phyloP scores from a whole-genome alignment of 2,329 filamentous ascomycete species.

The Colletotrichum sp. region DNA sequence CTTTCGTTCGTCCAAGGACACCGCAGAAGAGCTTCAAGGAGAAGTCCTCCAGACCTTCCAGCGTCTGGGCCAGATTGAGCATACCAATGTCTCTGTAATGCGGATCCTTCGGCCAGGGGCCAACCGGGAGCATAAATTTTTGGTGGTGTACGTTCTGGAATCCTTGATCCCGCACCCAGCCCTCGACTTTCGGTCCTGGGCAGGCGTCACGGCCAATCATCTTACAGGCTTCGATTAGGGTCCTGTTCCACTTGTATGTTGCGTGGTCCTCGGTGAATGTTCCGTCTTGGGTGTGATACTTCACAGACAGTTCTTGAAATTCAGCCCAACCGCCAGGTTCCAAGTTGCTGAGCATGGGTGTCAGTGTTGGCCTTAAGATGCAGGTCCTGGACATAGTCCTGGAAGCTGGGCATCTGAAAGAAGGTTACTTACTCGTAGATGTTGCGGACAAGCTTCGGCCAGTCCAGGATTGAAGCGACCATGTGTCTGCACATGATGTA shows the following conservation, averaged over 20 bases:
- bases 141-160: conserved; percentile 33
- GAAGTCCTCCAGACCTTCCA: background rate
- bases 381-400: background rate
- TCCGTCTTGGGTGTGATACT: background rate
- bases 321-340: conserved; percentile 4
- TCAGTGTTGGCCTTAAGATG: no score
- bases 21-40: background rate
- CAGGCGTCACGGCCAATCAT: conserved; percentile 31
- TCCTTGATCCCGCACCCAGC: conserved; percentile 30
- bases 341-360: background rate
- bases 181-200: conserved; percentile 24
- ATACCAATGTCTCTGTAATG: conserved; percentile 36
- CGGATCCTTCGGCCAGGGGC: conserved; percentile 42
- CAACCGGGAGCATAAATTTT: conserved; percentile 30
- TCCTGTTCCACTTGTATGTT: background rate
- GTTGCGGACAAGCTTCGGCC: background rate
- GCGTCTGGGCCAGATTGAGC: background rate
- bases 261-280: background rate
- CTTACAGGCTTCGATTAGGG: conserved; percentile 25
- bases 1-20: background rate
- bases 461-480: conserved; percentile 32
- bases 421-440: background rate
- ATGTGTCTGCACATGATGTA: conserved; percentile 26
- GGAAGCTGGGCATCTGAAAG: background rate
- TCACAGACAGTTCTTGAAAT: background rate